Conservation (phyloP, 495 filamentous ascomycete genomes). For the Amphirosellinia nigrospora region DNA sequence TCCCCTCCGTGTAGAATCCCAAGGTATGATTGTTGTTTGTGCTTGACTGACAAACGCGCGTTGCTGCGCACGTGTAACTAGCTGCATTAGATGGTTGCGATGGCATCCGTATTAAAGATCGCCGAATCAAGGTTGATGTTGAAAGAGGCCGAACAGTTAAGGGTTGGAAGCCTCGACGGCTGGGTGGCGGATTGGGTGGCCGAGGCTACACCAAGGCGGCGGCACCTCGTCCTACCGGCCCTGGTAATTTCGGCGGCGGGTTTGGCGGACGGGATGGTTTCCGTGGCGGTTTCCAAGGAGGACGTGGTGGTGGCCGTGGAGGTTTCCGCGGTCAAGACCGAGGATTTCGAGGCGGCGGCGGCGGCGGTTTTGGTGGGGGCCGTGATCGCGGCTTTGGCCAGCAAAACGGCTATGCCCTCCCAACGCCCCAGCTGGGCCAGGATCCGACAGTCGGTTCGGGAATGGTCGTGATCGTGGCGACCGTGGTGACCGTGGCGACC, state of each 20-base stretch:
- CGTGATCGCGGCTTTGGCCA: constrained; percentile 66
- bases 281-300: constrained; percentile 54
- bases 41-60: constrained; percentile 63
- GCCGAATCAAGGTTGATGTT: constrained; percentile 91
- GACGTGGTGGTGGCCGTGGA: constrained; percentile 67
- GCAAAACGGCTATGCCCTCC: constrained; percentile 61
- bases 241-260: constrained; percentile 69
- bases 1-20: constrained; percentile 29
- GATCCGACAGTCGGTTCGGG: constrained; percentile 64
- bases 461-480: constrained; percentile 48
- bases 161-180: constrained; percentile 90
- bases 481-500: constrained; percentile 58
- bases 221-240: constrained; percentile 76
- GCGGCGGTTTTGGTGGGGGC: constrained; percentile 60
- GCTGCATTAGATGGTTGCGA: constrained; percentile 69
- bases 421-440: constrained; percentile 82
- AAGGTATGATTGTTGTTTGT: constrained; percentile 56
- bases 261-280: constrained; percentile 65
- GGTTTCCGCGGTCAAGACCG: constrained; percentile 65
- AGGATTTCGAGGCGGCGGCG: constrained; percentile 55
- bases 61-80: constrained; percentile 59
- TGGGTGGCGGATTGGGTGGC: constrained; percentile 90
- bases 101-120: constrained; percentile 89
- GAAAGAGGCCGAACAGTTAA: constrained; percentile 94
- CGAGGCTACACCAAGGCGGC: constrained; percentile 89